These are phyloP conservation scores for Triangularia setosa DNA, from an alignment of 2,329 filamentous ascomycete species.

Conservation along the genomic window DNA sequence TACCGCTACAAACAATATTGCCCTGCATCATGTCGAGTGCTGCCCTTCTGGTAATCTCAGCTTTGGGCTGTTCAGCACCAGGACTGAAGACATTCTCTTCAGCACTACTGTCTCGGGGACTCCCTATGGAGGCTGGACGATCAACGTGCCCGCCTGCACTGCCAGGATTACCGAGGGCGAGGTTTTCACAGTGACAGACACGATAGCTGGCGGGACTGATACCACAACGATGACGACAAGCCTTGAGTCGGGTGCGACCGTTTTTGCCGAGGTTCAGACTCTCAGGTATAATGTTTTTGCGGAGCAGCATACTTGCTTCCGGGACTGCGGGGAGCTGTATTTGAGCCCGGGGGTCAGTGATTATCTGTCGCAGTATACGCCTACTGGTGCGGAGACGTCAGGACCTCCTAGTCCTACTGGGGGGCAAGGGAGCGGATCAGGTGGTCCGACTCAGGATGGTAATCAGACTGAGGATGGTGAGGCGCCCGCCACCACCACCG, in stretches of 20 bases:
- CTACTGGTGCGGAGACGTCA: not conserved
- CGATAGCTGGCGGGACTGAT: not conserved
- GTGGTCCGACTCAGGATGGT: too few species aligned
- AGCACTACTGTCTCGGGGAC: not conserved
- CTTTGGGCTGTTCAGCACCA: not conserved
- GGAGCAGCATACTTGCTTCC: not conserved
- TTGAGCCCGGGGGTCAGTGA: not conserved
- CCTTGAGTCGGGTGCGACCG: not conserved
- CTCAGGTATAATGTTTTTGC: not conserved
- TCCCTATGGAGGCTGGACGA: not conserved
- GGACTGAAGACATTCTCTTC: not conserved
- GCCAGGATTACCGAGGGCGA: not conserved
- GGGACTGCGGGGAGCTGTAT: not conserved
- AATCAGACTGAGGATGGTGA: not conserved
- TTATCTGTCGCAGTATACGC: not conserved
- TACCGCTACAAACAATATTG: not conserved
- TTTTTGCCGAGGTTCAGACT: not conserved
- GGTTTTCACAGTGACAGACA: not conserved
- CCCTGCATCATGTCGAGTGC: not conserved
- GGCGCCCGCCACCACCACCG: too few species aligned
- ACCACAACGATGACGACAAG: not conserved
- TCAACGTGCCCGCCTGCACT: not conserved
- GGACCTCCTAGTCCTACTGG: not conserved
- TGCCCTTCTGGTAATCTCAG: not conserved
- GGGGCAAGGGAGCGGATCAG: too few species aligned